Evolutionary conservation across 352 stramenopile genomes (phyloP), one percentile per base, ranked within the genome.

Genomic region (Pythium graminicola): DNA sequence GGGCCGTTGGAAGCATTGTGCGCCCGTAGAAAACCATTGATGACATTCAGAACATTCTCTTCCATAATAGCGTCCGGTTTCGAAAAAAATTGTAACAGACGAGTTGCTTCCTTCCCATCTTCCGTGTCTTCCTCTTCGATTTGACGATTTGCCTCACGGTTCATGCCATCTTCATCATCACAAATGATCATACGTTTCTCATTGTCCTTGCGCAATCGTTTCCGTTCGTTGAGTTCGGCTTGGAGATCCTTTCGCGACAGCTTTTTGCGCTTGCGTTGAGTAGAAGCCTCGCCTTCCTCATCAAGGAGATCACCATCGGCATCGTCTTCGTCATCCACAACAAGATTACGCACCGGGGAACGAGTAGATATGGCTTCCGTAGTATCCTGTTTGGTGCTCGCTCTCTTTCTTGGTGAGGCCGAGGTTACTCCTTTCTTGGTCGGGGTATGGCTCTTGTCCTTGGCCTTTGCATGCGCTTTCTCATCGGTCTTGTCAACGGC

Each of bases 21-120:
- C 10, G 76, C 74, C 46, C 81, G 70, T 40, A 94, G 50, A 41
- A 94, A 94, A 6, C 76, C 77, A 64, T 94, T 94, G 56, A 94
- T 94, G 6, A 87, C 63, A 4, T 69, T 62, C 19, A 94, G 51
- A 33, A 92, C 81, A 52, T 85, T 86, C 28, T 70, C 61, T 50
- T 94, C 83, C 83, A 94, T 91, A 50, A 94, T 89, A 9, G 83
- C 69, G 32, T 94, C 83, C 0, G 79, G 78, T 40, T 78, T 73
- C 7, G 77, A 76, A 29, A 94, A 53, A 20, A 84, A 65, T 14
- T 85, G 73, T 40, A 92, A 64, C 42, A 91, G 46, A 2, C 66
- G 76, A 6, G 73, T 76, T 2, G 79, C 81, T 60, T 94, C 83
- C 43, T 89, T 89, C 6, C 74, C 73, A 43, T 88, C 78, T 40